Evolutionary conservation across 352 stramenopile species (phyloP).

Genomic region (Pythium myriotylum): DNA sequence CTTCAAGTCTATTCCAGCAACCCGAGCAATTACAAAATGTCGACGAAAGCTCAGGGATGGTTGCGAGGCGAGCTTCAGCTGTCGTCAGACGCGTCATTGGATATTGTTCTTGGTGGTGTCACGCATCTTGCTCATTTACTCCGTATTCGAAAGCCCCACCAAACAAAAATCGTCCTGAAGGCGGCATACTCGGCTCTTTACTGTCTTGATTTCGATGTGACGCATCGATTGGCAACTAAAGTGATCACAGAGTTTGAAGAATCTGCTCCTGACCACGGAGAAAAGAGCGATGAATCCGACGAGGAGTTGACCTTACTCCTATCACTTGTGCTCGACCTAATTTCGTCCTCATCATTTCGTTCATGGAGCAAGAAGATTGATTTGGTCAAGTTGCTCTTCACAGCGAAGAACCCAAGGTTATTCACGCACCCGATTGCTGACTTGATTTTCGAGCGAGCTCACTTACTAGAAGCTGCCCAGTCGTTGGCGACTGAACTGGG

Average conservation of each 20-base stretch:
- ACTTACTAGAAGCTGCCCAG: constrained; percentile 60
- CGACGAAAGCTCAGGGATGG: constrained; percentile 46
- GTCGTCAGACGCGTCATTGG: constrained; percentile 6
- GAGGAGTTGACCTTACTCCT: constrained; percentile 43
- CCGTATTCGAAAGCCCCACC: constrained; percentile 36
- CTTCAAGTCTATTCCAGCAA: constrained; percentile 61
- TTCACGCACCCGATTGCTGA: constrained; percentile 57
- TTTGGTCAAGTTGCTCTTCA: constrained; percentile 15
- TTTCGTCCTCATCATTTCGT: constrained; percentile 59
- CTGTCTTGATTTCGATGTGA: constrained; percentile 66
- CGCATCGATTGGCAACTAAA: constrained; percentile 47
- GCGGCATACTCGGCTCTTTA: constrained; percentile 70
- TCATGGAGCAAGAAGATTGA: constrained; percentile 62
- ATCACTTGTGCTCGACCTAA: constrained; percentile 67
- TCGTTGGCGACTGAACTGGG: constrained; percentile 60
- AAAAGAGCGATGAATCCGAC: constrained; percentile 8
- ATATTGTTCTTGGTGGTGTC: constrained; percentile 44
- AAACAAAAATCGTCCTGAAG: constrained; percentile 54
- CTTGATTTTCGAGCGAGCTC: constrained; percentile 46
- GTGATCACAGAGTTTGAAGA: constrained; percentile 33
- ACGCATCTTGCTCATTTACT: constrained; percentile 57
- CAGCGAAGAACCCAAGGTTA: constrained; percentile 21
- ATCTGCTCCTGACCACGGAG: background rate
- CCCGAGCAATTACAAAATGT: constrained; percentile 67
- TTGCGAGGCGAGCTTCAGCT: constrained; percentile 26